Percentiles rank a stretch among this genome's conserved stretches.
These are phyloP conservation scores for Capronia americana DNA, from an alignment of 2,329 filamentous ascomycete species.

Conservation along the genomic window DNA sequence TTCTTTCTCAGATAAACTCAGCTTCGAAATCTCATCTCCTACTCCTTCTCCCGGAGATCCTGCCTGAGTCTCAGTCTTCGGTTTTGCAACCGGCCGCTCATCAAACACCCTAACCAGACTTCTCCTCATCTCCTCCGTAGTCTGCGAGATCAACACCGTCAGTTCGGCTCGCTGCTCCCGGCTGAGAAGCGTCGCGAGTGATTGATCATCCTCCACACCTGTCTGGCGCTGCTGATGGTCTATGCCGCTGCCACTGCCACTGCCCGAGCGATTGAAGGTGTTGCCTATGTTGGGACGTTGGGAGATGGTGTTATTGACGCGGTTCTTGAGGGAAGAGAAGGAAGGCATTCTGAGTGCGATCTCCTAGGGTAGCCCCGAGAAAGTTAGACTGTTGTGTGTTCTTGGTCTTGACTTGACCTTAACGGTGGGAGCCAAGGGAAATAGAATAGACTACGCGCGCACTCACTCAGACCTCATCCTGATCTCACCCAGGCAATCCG, in stretches of 20 bases:
- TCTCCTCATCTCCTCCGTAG: conserved; percentile 49
- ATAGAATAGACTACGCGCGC: no score
- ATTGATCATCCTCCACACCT: conserved; percentile 39
- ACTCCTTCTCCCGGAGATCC: conserved; percentile 31
- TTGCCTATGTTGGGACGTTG: conserved; percentile 3
- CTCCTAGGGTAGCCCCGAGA: neutral
- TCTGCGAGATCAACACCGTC: conserved; percentile 48
- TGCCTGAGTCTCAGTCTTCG: conserved; percentile 12
- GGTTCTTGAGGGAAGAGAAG: conserved; percentile 12
- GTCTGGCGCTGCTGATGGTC: conserved; percentile 12
- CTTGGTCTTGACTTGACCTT: neutral
- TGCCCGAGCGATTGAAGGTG: neutral
- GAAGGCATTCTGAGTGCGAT: conserved; percentile 7
- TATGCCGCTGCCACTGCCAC: neutral
- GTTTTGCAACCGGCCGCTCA: conserved; percentile 30
- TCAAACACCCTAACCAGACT: conserved; percentile 45
- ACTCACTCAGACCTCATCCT: no score
- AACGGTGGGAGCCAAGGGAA: neutral
- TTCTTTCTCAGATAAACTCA: conserved; percentile 16
- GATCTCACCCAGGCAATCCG: no score
- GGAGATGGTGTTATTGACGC: conserved; percentile 14
- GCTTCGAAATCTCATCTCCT: conserved; percentile 21
- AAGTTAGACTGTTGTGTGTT: neutral
- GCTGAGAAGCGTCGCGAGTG: conserved; percentile 50
- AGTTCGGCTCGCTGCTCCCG: conserved; percentile 50